Evolutionary conservation across 805 yeast species (phyloP), one percentile per base, ranked within the genome.

Genomic region (Candida vartiovaarae): DNA sequence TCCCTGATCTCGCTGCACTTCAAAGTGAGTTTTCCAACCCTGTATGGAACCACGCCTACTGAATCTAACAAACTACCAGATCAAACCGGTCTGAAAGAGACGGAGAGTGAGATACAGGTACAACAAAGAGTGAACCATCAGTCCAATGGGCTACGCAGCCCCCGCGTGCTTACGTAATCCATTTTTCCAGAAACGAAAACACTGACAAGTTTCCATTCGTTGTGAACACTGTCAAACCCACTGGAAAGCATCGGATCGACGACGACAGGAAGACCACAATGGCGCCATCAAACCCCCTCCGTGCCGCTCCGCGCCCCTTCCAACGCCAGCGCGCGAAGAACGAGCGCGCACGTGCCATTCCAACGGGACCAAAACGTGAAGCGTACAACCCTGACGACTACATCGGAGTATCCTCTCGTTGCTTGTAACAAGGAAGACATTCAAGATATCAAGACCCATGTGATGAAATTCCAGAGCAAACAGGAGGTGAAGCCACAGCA

Each of bases 381-480:
- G 50, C 41, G 28, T 64, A 61, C 32, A 38, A 46, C 36, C 54
- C 58, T 4, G 60, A 55, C 2, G 65, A 63, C 31, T 68, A 58
- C 46, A 63, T n/a, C 57, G 34, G 70, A 66, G 46, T 69, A 61
- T 46, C 66, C 69, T 2, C 71, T 91, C 54, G 77, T 80, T 49
- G 84, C 93, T 9, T 84, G 91, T 53, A 71, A 86, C 0, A 67
- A 71, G 43, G 81, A 81, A 37, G 96, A 87, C 42, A 62, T 87
- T 30, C 79, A 77, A 38, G 84, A 83, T 48, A 73, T 82, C 39
- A 74, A 95, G 47, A 83, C 80, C 49, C 96, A 91, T 61, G 74
- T 91, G 25, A 63, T 90, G 65, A 83, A 83, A 62, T 88, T 91
- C 57, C 95, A 84, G 56, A 72, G 84, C 31, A 78, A 79, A 46